These are phyloP conservation scores for Bruguiera gymnorhiza DNA, from an alignment of 345 rosid genomes.

Conservation along the genomic window DNA sequence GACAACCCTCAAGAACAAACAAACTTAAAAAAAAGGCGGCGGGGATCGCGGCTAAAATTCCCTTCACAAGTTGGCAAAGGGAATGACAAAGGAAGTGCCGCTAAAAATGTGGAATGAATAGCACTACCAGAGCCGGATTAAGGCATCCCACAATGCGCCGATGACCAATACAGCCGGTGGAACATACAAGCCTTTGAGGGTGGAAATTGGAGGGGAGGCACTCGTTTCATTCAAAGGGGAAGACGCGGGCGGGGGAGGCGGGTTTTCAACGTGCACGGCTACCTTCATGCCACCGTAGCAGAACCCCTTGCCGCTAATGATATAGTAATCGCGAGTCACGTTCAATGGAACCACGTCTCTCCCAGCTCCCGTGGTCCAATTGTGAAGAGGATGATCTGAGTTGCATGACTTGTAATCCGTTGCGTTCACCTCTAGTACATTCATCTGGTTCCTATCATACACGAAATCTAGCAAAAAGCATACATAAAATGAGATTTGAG, in stretches of 20 bases:
- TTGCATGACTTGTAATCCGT: conserved; percentile 70
- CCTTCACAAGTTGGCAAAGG: conserved; percentile 25
- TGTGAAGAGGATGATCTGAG: conserved; percentile 57
- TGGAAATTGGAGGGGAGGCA: conserved; percentile 23
- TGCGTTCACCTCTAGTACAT: conserved; percentile 84
- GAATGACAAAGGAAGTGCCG: conserved; percentile 2
- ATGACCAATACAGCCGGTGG: conserved; percentile 44
- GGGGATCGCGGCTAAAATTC: conserved; percentile 13
- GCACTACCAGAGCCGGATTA: conserved; percentile 38
- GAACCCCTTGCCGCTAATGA: conserved; percentile 86
- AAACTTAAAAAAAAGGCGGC: no score
- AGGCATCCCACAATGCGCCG: conserved; percentile 49
- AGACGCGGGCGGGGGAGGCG: conserved; percentile 63
- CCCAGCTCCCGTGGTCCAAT: conserved; percentile 88
- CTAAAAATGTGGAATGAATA: neutral
- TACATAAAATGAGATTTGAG: neutral
- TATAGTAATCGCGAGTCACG: conserved; percentile 63
- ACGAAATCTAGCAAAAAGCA: conserved; percentile 53
- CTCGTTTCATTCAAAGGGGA: conserved; percentile 37
- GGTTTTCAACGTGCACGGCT: conserved; percentile 54
- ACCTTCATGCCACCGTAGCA: conserved; percentile 82
- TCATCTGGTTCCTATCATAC: conserved; percentile 82
- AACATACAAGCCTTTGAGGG: conserved; percentile 33
- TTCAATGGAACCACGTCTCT: conserved; percentile 89
- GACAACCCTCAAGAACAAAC: neutral